Conservation (phyloP, 164 flowering plant genomes). For the Magnolia kwangsiensis region DNA sequence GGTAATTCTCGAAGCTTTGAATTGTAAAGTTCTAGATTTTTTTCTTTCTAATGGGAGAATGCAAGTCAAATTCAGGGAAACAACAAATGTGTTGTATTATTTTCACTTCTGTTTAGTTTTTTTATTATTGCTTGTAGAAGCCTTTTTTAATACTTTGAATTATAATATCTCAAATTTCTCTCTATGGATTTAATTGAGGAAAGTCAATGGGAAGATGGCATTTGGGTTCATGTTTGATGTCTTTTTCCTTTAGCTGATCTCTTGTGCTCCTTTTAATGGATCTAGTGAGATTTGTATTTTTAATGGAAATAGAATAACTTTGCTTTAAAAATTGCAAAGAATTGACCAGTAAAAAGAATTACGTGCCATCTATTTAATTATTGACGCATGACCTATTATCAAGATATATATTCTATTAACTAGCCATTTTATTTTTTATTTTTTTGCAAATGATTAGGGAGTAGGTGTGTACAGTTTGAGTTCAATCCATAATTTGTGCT, state of each 20-base stretch:
- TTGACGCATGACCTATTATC: not conserved
- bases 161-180: not conserved
- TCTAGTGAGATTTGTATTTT: not conserved
- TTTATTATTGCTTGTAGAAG: not conserved
- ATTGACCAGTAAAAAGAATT: not conserved
- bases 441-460: too few relatives aligned
- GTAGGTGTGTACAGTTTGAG: too few relatives aligned
- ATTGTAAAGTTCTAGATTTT: too few relatives aligned
- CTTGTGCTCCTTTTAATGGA: not conserved
- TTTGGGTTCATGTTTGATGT: too few relatives aligned
- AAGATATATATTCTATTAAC: too few relatives aligned
- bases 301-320: not conserved
- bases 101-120: not conserved
- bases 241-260: not conserved
- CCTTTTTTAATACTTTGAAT: not conserved
- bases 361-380: not conserved
- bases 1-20: not conserved
- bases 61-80: not conserved
- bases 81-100: not conserved
- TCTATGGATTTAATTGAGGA: not conserved
- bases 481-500: too few relatives aligned
- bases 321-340: not conserved
- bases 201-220: not conserved
- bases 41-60: not conserved
- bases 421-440: too few relatives aligned